phyloP scores from a whole-genome alignment of 2,329 filamentous ascomycete genomes.

The Fusarium lyarnte region DNA sequence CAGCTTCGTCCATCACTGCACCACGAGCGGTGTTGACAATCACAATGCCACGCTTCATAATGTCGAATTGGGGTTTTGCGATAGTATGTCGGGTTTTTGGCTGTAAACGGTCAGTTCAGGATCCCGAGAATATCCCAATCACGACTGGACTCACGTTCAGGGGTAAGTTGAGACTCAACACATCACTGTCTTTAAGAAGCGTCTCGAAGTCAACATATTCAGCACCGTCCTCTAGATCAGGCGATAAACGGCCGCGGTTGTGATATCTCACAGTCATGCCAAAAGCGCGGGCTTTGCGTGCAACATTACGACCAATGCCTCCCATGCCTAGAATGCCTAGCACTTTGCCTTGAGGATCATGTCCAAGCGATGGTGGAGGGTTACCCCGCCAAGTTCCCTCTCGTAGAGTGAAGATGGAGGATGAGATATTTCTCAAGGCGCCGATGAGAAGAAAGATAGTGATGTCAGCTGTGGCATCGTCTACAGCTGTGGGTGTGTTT shows the following conservation, averaged over 20 bases:
- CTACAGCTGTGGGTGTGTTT: slow-evolving; percentile 82
- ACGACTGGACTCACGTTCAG: slow-evolving; percentile 71
- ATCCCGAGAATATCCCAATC: background rate
- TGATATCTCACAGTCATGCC: slow-evolving; percentile 81
- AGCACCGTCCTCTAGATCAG: slow-evolving; percentile 66
- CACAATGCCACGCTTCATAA: slow-evolving; percentile 81
- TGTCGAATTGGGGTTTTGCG: slow-evolving; percentile 72
- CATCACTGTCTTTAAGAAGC: slow-evolving; percentile 74
- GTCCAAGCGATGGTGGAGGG: slow-evolving; percentile 68
- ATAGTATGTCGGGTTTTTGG: slow-evolving; percentile 79
- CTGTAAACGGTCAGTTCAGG: slow-evolving; percentile 43
- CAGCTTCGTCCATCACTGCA: slow-evolving; percentile 83
- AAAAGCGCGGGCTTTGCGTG: slow-evolving; percentile 77
- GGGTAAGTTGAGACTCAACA: slow-evolving; percentile 82
- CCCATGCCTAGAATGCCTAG: slow-evolving; percentile 89
- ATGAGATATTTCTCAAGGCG: slow-evolving; percentile 77
- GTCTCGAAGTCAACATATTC: slow-evolving; percentile 79
- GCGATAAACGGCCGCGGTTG: slow-evolving; percentile 71
- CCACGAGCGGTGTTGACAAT: slow-evolving; percentile 87
- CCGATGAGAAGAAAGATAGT: slow-evolving; percentile 85
- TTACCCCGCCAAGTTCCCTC: slow-evolving; percentile 73
- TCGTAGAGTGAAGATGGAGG: slow-evolving; percentile 72
- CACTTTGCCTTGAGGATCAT: slow-evolving; percentile 81
- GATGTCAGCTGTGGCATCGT: slow-evolving; percentile 85
- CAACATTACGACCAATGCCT: slow-evolving; percentile 82